Conservation (phyloP, 768 basidiomycete genomes). For the Trametes cingulata region DNA sequence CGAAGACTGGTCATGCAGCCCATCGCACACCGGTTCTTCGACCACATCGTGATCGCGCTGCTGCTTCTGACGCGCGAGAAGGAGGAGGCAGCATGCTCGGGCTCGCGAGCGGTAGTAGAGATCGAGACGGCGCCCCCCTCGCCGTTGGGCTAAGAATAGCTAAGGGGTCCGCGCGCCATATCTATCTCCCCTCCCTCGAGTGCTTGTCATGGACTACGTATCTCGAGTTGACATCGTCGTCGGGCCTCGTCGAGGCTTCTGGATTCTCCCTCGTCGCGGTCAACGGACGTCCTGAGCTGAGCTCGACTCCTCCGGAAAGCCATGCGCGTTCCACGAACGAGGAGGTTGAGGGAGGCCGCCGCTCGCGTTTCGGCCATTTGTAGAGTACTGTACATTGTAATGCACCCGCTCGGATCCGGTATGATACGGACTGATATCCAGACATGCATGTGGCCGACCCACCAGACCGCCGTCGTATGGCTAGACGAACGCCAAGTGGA, state of each 20-base stretch:
- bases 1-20: constrained; percentile 26
- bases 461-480: background rate
- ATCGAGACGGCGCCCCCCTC: background rate
- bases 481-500: background rate
- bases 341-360: background rate
- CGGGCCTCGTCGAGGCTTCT: background rate
- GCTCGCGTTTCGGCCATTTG: background rate
- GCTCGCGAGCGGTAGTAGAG: background rate
- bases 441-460: background rate
- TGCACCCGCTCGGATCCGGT: background rate
- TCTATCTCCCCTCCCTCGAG: background rate
- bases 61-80: constrained; percentile 29
- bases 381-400: background rate
- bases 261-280: background rate
- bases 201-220: background rate
- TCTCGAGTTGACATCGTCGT: background rate
- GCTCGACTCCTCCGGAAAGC: background rate
- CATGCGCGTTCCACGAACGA: background rate
- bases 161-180: background rate
- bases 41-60: constrained; percentile 26
- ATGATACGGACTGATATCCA: background rate
- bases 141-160: constrained; percentile 3
- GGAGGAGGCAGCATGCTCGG: constrained; percentile 10
- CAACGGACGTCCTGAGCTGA: background rate
- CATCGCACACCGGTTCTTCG: constrained; percentile 21